Percentiles rank a stretch among this genome's conserved stretches.
These are phyloP conservation scores for Paramecium bursaria DNA, from an alignment of 73 alveolate species.

Conservation along the genomic window DNA sequence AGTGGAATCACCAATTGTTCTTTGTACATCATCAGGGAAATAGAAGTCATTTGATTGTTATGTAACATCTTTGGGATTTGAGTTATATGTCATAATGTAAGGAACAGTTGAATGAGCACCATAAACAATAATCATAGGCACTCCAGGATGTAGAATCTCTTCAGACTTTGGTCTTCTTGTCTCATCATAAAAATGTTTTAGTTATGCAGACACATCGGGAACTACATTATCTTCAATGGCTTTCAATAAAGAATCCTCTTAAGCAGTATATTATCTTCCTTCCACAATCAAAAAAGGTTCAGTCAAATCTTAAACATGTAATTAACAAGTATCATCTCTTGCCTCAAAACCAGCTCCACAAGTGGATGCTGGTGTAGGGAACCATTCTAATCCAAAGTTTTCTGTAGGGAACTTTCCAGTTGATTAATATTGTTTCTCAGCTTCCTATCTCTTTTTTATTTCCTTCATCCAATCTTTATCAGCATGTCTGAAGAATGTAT, in stretches of 20 bases:
- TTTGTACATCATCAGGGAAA: slow-evolving; percentile 45
- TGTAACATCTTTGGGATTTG: slow-evolving; percentile 28
- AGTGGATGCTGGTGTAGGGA: slow-evolving; percentile 32
- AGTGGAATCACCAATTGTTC: slow-evolving; percentile 62
- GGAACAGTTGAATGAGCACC: slow-evolving; percentile 56
- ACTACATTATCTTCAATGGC: slow-evolving; percentile 30
- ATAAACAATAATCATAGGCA: slow-evolving; percentile 60
- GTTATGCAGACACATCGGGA: neutral
- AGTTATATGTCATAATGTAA: neutral
- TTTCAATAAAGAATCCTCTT: neutral
- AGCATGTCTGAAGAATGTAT: slow-evolving; percentile 52
- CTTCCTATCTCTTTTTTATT: slow-evolving; percentile 43
- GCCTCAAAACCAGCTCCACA: slow-evolving; percentile 46
- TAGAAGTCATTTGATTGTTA: slow-evolving; percentile 46
- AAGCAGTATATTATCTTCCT: slow-evolving; percentile 3
- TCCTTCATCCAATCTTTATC: slow-evolving; percentile 60
- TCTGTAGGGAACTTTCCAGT: slow-evolving; percentile 36
- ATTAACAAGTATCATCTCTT: slow-evolving; percentile 33
- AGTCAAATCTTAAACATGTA: slow-evolving; percentile 30
- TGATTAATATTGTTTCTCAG: slow-evolving; percentile 44
- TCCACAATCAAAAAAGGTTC: slow-evolving; percentile 39
- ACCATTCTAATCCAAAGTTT: slow-evolving; percentile 13
- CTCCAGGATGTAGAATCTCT: slow-evolving; percentile 67
- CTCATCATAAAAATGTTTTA: slow-evolving; percentile 13
- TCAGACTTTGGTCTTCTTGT: slow-evolving; percentile 46